Conservation (phyloP, 177 flowering plant species). For the Vitis hybrid region DNA sequence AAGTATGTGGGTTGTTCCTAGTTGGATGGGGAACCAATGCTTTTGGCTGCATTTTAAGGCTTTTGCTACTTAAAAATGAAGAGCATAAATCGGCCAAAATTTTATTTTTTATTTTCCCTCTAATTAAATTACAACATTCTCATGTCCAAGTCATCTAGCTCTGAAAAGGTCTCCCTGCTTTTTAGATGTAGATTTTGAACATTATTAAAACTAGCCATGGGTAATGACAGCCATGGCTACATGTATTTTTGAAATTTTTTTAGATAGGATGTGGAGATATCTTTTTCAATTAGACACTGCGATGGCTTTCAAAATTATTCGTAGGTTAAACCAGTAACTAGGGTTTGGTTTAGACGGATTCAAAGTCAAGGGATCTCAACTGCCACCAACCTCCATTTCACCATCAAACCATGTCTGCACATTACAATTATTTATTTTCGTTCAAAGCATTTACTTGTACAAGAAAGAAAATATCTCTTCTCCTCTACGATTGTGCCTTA, state of each 20-base stretch:
- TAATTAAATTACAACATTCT: too few relatives aligned
- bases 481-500: too few relatives aligned
- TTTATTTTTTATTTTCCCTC: too few relatives aligned
- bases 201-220: not conserved
- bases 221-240: too few relatives aligned
- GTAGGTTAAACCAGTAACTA: fast-evolving
- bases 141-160: not conserved
- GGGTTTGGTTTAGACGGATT: not conserved
- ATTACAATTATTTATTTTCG: not conserved
- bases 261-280: too few relatives aligned
- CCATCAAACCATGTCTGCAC: not conserved
- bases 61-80: too few relatives aligned
- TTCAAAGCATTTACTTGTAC: not conserved
- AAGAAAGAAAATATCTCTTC: not conserved
- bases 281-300: too few relatives aligned
- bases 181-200: not conserved
- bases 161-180: not conserved
- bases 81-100: not conserved
- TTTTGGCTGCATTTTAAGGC: too few relatives aligned
- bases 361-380: not conserved
- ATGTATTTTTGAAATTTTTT: too few relatives aligned
- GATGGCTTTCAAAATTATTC: too few relatives aligned
- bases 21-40: too few relatives aligned
- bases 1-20: too few relatives aligned
- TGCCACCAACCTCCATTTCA: not conserved